Conservation (phyloP, 2,329 filamentous ascomycete species). For the Diaporthe sp. region DNA sequence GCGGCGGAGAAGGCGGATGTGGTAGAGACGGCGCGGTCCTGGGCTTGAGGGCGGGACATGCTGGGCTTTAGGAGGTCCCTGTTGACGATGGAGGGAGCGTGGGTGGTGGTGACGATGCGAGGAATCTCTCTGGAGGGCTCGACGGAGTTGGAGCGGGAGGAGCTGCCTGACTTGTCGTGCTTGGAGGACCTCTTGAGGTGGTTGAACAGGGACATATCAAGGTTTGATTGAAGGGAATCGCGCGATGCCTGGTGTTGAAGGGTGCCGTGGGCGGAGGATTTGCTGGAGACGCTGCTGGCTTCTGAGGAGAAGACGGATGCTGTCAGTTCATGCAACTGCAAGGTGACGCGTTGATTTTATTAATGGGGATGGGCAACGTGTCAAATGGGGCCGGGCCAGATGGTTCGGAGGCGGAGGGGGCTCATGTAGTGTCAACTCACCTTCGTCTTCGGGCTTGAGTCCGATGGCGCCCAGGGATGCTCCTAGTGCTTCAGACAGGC, state of each 20-base stretch:
- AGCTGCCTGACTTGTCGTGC: conserved; percentile 38
- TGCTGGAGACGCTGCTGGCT: conserved; percentile 41
- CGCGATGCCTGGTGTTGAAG: conserved; percentile 41
- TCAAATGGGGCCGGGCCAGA: conserved; percentile 26
- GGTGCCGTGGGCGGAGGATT: conserved; percentile 37
- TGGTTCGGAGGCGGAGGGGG: neutral
- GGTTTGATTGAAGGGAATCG: conserved; percentile 39
- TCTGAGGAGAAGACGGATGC: conserved; percentile 34
- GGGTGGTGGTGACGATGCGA: conserved; percentile 42
- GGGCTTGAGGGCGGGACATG: conserved; percentile 37
- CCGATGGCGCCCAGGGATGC: conserved; percentile 41
- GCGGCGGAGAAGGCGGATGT: conserved; percentile 39
- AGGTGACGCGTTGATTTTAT: conserved; percentile 39
- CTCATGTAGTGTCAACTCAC: conserved; percentile 32
- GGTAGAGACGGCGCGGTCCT: conserved; percentile 38
- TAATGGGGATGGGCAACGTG: conserved; percentile 42
- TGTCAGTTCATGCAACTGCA: conserved; percentile 37
- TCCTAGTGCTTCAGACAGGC: conserved; percentile 40
- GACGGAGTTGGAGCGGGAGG: conserved; percentile 38
- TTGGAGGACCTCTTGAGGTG: conserved; percentile 40
- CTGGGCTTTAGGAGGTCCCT: conserved; percentile 39
- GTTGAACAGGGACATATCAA: conserved; percentile 42
- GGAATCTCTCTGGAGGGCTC: conserved; percentile 38
- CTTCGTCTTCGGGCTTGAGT: conserved; percentile 40
- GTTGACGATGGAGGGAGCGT: conserved; percentile 41